phyloP scores from a whole-genome alignment of 1,284 basidiomycete species.

The Phaffia rhodozyma region DNA sequence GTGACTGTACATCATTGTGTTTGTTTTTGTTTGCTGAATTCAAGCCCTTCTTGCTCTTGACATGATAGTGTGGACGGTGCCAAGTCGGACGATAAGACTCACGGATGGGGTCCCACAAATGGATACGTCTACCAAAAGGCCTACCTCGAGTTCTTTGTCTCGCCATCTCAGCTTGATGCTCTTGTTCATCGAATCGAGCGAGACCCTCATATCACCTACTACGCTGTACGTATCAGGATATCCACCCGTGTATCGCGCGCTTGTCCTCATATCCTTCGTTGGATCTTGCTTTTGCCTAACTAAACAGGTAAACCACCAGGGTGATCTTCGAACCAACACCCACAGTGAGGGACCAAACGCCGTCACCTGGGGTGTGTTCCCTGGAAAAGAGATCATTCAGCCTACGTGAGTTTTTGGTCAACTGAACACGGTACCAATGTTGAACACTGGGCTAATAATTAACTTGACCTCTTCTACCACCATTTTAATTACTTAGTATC shows the following conservation, averaged over 20 bases:
- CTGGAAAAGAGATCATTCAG: conserved; percentile 88
- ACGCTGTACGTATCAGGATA: conserved; percentile 44
- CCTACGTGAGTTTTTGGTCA: not conserved
- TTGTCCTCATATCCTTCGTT: conserved; percentile 20
- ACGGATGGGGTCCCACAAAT: conserved; percentile 89
- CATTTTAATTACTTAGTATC: conserved; percentile 55
- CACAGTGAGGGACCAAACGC: conserved; percentile 93
- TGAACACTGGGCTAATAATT: not conserved
- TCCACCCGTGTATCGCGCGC: conserved; percentile 11
- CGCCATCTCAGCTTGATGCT: conserved; percentile 56
- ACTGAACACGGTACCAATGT: not conserved
- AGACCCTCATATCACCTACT: conserved; percentile 87
- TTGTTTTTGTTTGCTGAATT: not conserved
- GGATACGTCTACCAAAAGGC: conserved; percentile 99
- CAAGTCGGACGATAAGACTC: conserved; percentile 67
- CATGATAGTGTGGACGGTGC: conserved; percentile 61
- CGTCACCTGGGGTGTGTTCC: conserved; percentile 99
- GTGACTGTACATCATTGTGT: not conserved
- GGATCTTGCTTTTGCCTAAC: conserved; percentile 23
- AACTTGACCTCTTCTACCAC: conserved; percentile 2
- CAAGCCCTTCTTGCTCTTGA: not conserved
- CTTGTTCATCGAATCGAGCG: conserved; percentile 76
- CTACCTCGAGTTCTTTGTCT: conserved; percentile 93
- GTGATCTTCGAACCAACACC: conserved; percentile 89
- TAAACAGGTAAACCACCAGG: conserved; percentile 42